phyloP scores from a whole-genome alignment of 768 basidiomycete genomes.

The Pleurotus tuber-regium region DNA sequence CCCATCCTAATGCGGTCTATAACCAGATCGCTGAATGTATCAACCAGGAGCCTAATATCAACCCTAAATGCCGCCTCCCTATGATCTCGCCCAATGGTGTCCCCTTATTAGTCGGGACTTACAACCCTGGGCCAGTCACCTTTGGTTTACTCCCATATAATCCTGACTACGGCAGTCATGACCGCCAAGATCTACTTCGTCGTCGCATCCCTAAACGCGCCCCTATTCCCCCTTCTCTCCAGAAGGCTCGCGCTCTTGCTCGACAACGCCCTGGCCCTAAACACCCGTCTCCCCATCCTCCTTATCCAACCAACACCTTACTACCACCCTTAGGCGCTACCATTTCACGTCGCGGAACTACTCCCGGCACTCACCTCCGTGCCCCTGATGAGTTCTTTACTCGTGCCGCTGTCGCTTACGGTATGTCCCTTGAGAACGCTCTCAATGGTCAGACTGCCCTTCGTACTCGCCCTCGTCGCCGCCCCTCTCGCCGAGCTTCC shows the following conservation, averaged over 20 bases:
- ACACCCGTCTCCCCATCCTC: neutral
- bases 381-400: neutral
- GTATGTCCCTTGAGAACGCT: neutral
- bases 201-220: neutral
- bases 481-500: too few relatives aligned
- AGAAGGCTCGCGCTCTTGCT: too few relatives aligned
- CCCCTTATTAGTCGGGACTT: neutral
- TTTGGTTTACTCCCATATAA: conserved; percentile 11
- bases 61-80: neutral
- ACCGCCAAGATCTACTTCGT: neutral
- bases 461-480: too few relatives aligned
- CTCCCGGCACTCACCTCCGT: too few relatives aligned
- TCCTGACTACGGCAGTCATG: conserved; percentile 4
- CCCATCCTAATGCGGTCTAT: neutral
- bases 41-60: neutral
- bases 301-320: neutral
- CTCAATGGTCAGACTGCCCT: too few relatives aligned
- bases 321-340: neutral
- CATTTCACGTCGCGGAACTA: too few relatives aligned
- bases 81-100: neutral
- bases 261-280: neutral
- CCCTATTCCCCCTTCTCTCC: neutral
- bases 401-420: neutral
- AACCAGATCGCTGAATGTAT: neutral
- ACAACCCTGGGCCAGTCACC: neutral